These are phyloP conservation scores for Ophiostoma tasmaniense DNA, from an alignment of 2,329 filamentous ascomycete genomes.

Conservation along the genomic window DNA sequence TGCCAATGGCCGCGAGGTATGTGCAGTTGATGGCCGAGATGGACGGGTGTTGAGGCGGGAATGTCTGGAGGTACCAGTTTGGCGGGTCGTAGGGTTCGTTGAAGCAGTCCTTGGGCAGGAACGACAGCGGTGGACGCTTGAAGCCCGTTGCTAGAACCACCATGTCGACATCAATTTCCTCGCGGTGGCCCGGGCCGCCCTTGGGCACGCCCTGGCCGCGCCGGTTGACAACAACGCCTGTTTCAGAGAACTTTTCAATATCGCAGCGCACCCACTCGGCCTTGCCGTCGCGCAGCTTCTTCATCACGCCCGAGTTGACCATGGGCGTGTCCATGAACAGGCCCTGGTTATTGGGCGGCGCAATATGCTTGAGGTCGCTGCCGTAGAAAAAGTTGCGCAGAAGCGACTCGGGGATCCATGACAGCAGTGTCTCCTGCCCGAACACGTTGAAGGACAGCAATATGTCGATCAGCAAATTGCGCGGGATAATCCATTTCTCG, in stretches of 20 bases:
- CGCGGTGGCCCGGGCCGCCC: constrained; percentile 60
- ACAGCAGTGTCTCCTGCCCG: constrained; percentile 65
- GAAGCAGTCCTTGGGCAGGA: constrained; percentile 67
- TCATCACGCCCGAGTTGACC: constrained; percentile 76
- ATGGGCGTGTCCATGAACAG: constrained; percentile 80
- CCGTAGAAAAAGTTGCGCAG: constrained; percentile 69
- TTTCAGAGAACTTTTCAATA: constrained; percentile 55
- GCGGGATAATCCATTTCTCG: constrained; percentile 82
- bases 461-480: constrained; percentile 65
- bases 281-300: constrained; percentile 61
- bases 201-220: constrained; percentile 65
- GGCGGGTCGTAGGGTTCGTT: constrained; percentile 65
- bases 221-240: constrained; percentile 62
- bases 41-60: constrained; percentile 64
- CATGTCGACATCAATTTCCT: constrained; percentile 62
- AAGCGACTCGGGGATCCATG: constrained; percentile 68
- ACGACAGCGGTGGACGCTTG: constrained; percentile 62
- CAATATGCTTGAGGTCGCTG: constrained; percentile 65
- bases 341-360: constrained; percentile 61
- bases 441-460: constrained; percentile 71
- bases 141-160: constrained; percentile 80
- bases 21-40: constrained; percentile 75
- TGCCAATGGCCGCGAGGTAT: constrained; percentile 71
- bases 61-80: constrained; percentile 84
- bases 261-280: constrained; percentile 78